Conservation (phyloP, 495 filamentous ascomycete genomes). For the Aspergillus campestris region DNA sequence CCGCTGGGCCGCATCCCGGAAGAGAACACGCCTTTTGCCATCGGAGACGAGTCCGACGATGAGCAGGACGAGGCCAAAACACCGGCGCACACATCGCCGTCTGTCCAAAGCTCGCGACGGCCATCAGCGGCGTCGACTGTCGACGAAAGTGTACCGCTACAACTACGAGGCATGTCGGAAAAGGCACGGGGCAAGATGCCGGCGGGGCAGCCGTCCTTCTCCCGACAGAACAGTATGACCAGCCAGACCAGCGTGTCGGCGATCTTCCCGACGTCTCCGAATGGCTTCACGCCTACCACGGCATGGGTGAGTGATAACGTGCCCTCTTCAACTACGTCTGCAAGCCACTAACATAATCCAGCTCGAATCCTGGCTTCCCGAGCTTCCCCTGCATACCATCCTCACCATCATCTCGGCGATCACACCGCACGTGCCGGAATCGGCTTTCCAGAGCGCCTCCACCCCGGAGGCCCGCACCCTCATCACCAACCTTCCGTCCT, state of each 20-base stretch:
- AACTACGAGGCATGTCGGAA: constrained; percentile 94
- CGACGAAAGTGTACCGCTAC: constrained; percentile 79
- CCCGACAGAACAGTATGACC: constrained; percentile 83
- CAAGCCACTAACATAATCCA: constrained; percentile 26
- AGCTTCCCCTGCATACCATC: constrained; percentile 84
- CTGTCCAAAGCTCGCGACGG: constrained; percentile 58
- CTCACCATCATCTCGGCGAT: constrained; percentile 64
- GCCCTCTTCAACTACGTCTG: not conserved
- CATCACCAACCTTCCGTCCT: constrained; percentile 46
- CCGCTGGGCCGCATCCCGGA: constrained; percentile 74
- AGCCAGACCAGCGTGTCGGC: constrained; percentile 64
- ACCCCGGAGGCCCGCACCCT: constrained; percentile 32
- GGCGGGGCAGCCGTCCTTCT: constrained; percentile 74
- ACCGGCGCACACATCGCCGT: constrained; percentile 63
- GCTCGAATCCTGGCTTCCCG: constrained; percentile 93
- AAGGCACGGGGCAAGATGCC: constrained; percentile 97
- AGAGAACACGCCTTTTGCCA: constrained; percentile 70
- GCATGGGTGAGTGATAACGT: constrained; percentile 49
- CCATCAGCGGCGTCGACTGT: constrained; percentile 63
- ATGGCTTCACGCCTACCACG: constrained; percentile 68
- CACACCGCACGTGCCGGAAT: constrained; percentile 37
- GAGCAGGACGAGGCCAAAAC: constrained; percentile 58
- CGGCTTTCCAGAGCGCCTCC: constrained; percentile 24
- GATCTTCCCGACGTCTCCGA: constrained; percentile 39
- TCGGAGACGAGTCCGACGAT: constrained; percentile 79